Evolutionary conservation across 1,284 basidiomycete genomes (phyloP).

Genomic region (Caloboletus inedulis): DNA sequence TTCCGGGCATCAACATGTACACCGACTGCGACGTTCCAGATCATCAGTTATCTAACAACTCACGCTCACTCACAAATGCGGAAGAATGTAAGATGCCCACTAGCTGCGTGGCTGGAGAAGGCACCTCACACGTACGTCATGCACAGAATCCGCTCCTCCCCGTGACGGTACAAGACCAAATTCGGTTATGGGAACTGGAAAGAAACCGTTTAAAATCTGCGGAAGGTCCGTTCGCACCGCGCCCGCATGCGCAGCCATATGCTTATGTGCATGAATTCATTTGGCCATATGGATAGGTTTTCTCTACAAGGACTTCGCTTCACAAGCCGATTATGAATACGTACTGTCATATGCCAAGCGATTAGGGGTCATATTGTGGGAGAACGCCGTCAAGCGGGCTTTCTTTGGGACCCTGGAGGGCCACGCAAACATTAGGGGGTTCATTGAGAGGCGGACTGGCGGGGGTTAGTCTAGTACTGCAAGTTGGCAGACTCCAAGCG

Average conservation of each 20-base stretch:
- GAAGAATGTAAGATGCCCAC: slow-evolving; percentile 63
- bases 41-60: slow-evolving; percentile 90
- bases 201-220: slow-evolving; percentile 86
- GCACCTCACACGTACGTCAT: slow-evolving; percentile 18
- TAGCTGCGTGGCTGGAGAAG: slow-evolving; percentile 7
- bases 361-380: slow-evolving; percentile 79
- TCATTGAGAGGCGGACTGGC: slow-evolving; percentile 66
- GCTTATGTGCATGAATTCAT: slow-evolving; percentile 15
- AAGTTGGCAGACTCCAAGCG: neutral
- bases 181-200: slow-evolving; percentile 97
- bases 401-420: slow-evolving; percentile 85
- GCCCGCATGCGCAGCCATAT: slow-evolving; percentile 14
- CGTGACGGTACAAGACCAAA: slow-evolving; percentile 97
- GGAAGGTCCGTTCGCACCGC: slow-evolving; percentile 58
- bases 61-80: slow-evolving; percentile 99
- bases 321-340: slow-evolving; percentile 83
- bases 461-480: slow-evolving; percentile 22
- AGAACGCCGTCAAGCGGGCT: slow-evolving; percentile 64
- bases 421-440: slow-evolving; percentile 74
- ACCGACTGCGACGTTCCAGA: slow-evolving; percentile 46
- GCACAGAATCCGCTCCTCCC: slow-evolving; percentile 82
- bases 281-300: slow-evolving; percentile 53
- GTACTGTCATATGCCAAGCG: slow-evolving; percentile 85
- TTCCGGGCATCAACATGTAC: slow-evolving; percentile 13
- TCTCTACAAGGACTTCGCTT: slow-evolving; percentile 85